phyloP scores from a whole-genome alignment of 129 eudicot genomes.

The Kitagawia praeruptora region DNA sequence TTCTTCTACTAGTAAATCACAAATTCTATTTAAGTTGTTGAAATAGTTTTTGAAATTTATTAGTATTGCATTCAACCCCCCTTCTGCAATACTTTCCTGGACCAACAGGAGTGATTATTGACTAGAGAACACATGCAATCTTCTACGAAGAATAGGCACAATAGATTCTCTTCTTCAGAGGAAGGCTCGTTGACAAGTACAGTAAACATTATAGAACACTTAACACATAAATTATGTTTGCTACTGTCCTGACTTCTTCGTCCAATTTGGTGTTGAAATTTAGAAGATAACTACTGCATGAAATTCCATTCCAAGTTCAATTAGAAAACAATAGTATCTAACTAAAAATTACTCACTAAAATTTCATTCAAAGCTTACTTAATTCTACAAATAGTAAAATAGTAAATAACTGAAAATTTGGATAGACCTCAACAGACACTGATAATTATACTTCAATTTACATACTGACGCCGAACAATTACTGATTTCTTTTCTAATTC shows the following conservation, averaged over 20 bases:
- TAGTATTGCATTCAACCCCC: too few species aligned
- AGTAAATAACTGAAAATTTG: neutral
- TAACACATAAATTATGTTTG: neutral
- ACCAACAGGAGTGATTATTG: neutral
- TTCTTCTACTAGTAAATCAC: too few species aligned
- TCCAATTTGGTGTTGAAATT: neutral
- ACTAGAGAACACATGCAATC: neutral
- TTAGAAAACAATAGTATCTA: neutral
- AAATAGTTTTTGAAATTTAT: too few species aligned
- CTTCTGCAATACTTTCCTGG: too few species aligned
- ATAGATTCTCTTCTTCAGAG: neutral
- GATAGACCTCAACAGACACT: neutral
- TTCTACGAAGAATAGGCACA: neutral
- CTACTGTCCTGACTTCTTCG: neutral
- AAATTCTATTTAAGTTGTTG: too few species aligned
- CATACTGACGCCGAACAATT: neutral
- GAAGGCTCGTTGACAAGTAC: neutral
- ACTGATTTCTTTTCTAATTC: neutral
- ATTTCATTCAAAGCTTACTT: neutral
- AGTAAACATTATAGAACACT: neutral
- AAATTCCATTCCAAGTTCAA: neutral
- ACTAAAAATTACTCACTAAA: neutral
- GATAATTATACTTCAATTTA: neutral
- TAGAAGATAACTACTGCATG: neutral
- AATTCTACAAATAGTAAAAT: neutral